Base-by-base conservation (phyloP, 495 filamentous ascomycete genomes). In the Articulospora tetracladia region DNA sequence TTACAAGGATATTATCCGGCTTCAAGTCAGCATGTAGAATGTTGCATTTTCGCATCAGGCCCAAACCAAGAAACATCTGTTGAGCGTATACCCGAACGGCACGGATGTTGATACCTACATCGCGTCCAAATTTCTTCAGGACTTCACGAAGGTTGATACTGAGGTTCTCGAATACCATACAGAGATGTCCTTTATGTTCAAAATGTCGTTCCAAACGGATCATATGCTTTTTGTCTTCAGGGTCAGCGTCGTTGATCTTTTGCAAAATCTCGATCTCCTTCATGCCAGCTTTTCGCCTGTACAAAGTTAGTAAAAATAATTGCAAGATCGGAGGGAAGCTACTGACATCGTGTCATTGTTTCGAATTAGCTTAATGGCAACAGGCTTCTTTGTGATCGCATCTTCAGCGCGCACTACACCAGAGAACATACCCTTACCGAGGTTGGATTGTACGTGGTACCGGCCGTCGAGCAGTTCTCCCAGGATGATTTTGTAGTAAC, bases 381-480 rank as follows among this genome's bases (percentile, higher is more conserved):
- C 90, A 19, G 86, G 67, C 63, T 81, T 80, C 57, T 84, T 84
- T 26, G 82, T 89, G 32, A 81, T 85, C 39, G 86, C 80, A 70
- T 98, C 94, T 59, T 79, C 79, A n/a, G 94, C 95, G 60, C 90
- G 86, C 25, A 95, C 90, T n/a, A 98, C 94, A 11, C 89, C 89
- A 0, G 94, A 95, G 66, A 97, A 98, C 85, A 97, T 94, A 53
- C 94, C 94, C 69, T 88, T 90, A 61, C 94, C 94, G n/a, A 98
- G 82, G 58, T 87, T 87, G 34, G 90, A 82, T 66, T 91, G 86
- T 28, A 98, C 82, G 71, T 91, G 90, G 67, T 98, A 98, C 28
- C 91, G 86, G 36, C 86, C 83, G 68, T 95, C 88, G 61, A 98
- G 81, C 36, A 97, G 73, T 75, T 98, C 94, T 61, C 92, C 92